These are phyloP conservation scores for Podospora appendiculata DNA, from an alignment of 495 filamentous ascomycete genomes.

Conservation along the genomic window DNA sequence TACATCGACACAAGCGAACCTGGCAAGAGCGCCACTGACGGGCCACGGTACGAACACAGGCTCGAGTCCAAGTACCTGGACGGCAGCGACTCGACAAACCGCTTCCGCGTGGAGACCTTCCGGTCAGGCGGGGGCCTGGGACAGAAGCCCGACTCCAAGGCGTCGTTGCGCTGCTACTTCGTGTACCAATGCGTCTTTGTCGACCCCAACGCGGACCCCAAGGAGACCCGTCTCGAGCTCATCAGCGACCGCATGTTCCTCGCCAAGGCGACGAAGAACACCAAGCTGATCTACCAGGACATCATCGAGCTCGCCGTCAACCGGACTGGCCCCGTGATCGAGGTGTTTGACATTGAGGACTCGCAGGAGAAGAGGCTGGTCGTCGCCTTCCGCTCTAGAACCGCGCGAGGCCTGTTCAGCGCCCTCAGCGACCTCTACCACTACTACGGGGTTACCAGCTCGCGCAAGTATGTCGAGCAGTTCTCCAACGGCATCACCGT, in stretches of 20 bases:
- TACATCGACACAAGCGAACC: constrained; percentile 97
- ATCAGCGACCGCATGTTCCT: constrained; percentile 92
- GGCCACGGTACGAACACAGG: constrained; percentile 84
- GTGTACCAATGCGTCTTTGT: constrained; percentile 93
- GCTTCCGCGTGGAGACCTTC: constrained; percentile 93
- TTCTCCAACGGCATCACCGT: constrained; percentile 98
- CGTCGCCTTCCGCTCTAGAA: constrained; percentile 86
- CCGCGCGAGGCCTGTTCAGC: constrained; percentile 89
- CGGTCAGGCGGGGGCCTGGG: constrained; percentile 71
- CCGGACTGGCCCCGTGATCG: constrained; percentile 88
- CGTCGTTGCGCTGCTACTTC: constrained; percentile 93
- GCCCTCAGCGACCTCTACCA: constrained; percentile 94
- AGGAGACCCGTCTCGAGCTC: constrained; percentile 83
- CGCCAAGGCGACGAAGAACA: constrained; percentile 92
- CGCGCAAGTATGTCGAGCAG: constrained; percentile 96
- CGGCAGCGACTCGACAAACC: constrained; percentile 50
- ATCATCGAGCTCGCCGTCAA: constrained; percentile 78
- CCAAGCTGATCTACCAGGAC: constrained; percentile 87
- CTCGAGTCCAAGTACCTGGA: constrained; percentile 95
- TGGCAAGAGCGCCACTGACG: constrained; percentile 63
- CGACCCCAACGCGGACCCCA: constrained; percentile 57
- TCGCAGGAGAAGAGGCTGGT: constrained; percentile 87
- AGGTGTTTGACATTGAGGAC: constrained; percentile 91
- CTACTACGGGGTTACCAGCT: constrained; percentile 94
- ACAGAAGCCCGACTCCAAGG: constrained; percentile 45